A percentile compares a stretch with the other conserved stretches of the same genome.
phyloP scores from a whole-genome alignment of 768 basidiomycete genomes.

The Suillus brevipes region DNA sequence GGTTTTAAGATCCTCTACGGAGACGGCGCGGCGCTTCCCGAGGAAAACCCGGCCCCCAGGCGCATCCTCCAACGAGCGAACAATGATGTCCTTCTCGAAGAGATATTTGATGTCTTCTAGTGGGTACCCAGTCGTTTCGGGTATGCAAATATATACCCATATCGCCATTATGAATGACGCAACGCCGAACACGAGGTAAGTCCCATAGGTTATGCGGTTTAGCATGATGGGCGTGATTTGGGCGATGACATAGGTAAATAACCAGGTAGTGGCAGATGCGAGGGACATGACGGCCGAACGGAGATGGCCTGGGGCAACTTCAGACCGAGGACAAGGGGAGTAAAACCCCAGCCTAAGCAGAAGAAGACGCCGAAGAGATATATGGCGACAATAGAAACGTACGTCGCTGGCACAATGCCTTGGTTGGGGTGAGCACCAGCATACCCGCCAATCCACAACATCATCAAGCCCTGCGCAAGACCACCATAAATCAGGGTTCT shows the following conservation, averaged over 20 bases:
- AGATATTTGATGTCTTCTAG: slow-evolving; percentile 39
- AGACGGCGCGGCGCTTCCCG: slow-evolving; percentile 20
- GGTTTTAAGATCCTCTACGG: slow-evolving; percentile 28
- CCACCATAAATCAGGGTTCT: slow-evolving; percentile 38
- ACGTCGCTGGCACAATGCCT: slow-evolving; percentile 29
- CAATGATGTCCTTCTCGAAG: slow-evolving; percentile 34
- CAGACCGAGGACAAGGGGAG: slow-evolving; percentile 36
- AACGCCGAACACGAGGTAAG: slow-evolving; percentile 35
- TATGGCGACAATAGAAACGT: slow-evolving; percentile 36
- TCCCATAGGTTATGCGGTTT: slow-evolving; percentile 26
- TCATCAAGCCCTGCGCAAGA: slow-evolving; percentile 34
- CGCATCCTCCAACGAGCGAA: slow-evolving; percentile 33
- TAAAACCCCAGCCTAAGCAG: slow-evolving; percentile 35
- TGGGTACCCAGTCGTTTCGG: slow-evolving; percentile 41
- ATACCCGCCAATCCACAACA: slow-evolving; percentile 40
- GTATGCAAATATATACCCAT: slow-evolving; percentile 39
- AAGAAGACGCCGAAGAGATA: slow-evolving; percentile 40
- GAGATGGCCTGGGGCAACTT: slow-evolving; percentile 39
- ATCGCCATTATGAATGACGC: slow-evolving; percentile 30
- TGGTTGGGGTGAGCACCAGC: slow-evolving; percentile 29
- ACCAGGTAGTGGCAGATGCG: slow-evolving; percentile 34
- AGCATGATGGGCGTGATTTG: slow-evolving; percentile 41
- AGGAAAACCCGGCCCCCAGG: slow-evolving; percentile 33
- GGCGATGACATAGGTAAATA: slow-evolving; percentile 39
- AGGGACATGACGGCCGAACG: slow-evolving; percentile 33